Evolutionary conservation across 176 grass and related monocot species (phyloP), one percentile per base, ranked within the genome.

Genomic region (Saccharum spontaneum): DNA sequence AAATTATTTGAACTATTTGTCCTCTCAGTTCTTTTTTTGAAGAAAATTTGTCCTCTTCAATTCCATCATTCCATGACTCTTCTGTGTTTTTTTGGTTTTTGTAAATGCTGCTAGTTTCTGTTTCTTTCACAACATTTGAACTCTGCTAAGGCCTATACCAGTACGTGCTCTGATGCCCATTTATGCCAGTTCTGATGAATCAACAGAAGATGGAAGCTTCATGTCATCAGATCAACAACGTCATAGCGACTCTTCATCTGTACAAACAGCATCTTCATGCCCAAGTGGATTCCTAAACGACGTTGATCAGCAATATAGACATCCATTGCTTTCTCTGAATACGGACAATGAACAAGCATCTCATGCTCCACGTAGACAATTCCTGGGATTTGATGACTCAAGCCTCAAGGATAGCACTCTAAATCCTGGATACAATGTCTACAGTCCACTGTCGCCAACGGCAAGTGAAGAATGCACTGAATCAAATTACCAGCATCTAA

Each of bases 211-310:
- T n/a, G 41, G 75, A 24, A 91, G 81, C 54, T 86, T 71, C 18
- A 81, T 63, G 11, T 74, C 73, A 90, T 62, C 74, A 60, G 79
- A 84, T 74, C 78, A 69, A 31, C 79, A 84, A 79, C 41, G 26
- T 41, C 52, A 79, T 43, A 40, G 13, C 4, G 36, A 85, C 22
- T 64, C 41, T 79, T 84, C 88, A 54, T 59, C 85, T 69, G 67
- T 69, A 39, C 88, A 82, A 76, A 67, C 65, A 38, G 64, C 76
- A 41, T 66, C 85, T 34, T 93, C 94, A 67, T 93, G 91, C 68
- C 90, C 94, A 50, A 91, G 69, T 90, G 88, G 85, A 64, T 86
- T 76, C 33, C 77, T 81, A 49, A 84, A 73, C 65, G 11, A 69
- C 15, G 20, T 37, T 57, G 77, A 88, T 85, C 49, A 72, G 30